These are phyloP conservation scores for Cordyceps fumosorosea DNA, from an alignment of 2,329 filamentous ascomycete genomes.

Conservation along the genomic window DNA sequence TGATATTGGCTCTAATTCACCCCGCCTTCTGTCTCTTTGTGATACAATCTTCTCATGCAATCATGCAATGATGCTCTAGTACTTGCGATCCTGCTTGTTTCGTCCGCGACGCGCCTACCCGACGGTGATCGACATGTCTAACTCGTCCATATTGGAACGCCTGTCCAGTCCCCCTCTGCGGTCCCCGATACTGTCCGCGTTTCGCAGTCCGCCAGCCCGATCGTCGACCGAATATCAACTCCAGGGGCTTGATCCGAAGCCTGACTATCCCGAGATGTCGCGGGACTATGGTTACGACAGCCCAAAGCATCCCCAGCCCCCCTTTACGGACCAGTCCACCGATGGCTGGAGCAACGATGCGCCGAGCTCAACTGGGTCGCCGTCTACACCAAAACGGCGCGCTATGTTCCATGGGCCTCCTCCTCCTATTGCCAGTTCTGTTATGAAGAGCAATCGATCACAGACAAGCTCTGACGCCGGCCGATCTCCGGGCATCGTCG, in stretches of 20 bases:
- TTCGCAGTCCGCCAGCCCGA: conserved; percentile 20
- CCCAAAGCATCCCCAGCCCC: conserved; percentile 11
- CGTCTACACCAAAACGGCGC: conserved; percentile 26
- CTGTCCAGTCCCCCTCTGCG: conserved; percentile 16
- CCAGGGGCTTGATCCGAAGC: conserved; percentile 32
- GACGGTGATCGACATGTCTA: conserved; percentile 10
- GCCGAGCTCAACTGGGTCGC: conserved; percentile 24
- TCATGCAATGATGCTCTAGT: neutral
- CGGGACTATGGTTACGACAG: conserved; percentile 1
- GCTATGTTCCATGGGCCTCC: conserved; percentile 43
- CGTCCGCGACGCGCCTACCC: neutral
- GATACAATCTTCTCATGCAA: neutral
- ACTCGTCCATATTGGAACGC: conserved; percentile 7
- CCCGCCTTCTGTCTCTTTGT: neutral
- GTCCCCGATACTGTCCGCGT: conserved; percentile 20
- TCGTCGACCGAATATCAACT: conserved; percentile 31
- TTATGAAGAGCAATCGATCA: conserved; percentile 24
- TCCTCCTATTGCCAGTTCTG: conserved; percentile 42
- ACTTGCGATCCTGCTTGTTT: neutral
- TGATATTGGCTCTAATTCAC: neutral
- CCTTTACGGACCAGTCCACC: conserved; percentile 14
- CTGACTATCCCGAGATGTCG: conserved; percentile 18
- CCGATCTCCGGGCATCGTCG: conserved; percentile 16
- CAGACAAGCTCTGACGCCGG: conserved; percentile 14
- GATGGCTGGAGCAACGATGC: conserved; percentile 18